Percentiles rank a stretch among this genome's conserved stretches.
phyloP scores from a whole-genome alignment of 176 grass and related monocot genomes.

The Zea luxurians region DNA sequence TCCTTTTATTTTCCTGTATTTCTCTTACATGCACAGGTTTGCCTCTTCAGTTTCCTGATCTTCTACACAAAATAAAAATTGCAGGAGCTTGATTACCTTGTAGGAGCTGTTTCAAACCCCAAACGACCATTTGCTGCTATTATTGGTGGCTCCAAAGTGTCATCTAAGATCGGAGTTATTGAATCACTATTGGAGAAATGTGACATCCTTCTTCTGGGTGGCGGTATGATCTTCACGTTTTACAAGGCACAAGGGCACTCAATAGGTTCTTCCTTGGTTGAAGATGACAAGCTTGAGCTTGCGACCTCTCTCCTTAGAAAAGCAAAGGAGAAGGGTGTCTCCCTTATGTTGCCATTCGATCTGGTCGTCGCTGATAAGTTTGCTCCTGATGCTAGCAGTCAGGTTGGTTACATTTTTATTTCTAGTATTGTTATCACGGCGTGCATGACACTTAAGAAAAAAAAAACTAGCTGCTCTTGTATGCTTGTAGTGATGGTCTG shows the following conservation, averaged over 20 bases:
- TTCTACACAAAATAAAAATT: slow-evolving; percentile 4
- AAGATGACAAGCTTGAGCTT: slow-evolving; percentile 53
- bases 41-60: not conserved
- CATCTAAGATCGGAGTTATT: slow-evolving; percentile 58
- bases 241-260: slow-evolving; percentile 55
- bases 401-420: slow-evolving; percentile 35
- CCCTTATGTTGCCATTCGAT: slow-evolving; percentile 49
- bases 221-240: slow-evolving; percentile 70
- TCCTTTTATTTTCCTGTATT: not conserved
- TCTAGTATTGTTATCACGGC: not conserved
- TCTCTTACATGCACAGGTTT: not conserved
- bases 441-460: not conserved
- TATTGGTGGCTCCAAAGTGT: slow-evolving; percentile 58
- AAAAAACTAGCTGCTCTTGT: not conserved
- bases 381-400: slow-evolving; percentile 43
- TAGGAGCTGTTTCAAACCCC: slow-evolving; percentile 50
- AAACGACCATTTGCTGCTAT: slow-evolving; percentile 54
- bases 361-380: slow-evolving; percentile 46
- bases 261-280: slow-evolving; percentile 52
- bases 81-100: slow-evolving; percentile 66
- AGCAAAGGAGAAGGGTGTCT: slow-evolving; percentile 48
- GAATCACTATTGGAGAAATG: slow-evolving; percentile 48
- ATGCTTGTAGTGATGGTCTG: not conserved
- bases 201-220: slow-evolving; percentile 61
- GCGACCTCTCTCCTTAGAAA: slow-evolving; percentile 47